Evolutionary conservation across 768 basidiomycete species (phyloP), one percentile per base, ranked within the genome.

Genomic region (Hygrophorus russula): DNA sequence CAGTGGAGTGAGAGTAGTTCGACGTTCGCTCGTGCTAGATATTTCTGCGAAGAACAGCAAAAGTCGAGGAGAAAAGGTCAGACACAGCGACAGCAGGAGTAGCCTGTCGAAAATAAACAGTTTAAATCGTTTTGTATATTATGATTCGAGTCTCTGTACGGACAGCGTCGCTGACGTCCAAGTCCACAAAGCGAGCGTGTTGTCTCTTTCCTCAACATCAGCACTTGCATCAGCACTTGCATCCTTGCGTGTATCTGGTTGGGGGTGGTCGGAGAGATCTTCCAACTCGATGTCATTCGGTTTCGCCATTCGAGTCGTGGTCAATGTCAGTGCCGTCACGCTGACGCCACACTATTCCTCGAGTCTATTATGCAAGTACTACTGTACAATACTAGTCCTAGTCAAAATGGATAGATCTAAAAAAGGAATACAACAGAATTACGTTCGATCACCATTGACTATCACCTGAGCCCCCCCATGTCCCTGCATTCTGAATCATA

Each of bases 21-120:
- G 64, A 9, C 62, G 62, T 7, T 59, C 59, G 28, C 53, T 51
- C 13, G 48, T 27, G 28, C 38, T 46, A 38, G 64, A 59, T 2
- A 71, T 63, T 44, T 72, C 70, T 10, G 82, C 68, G 42, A 84
- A 61, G 57, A 87, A 85, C 40, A 86, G 70, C 27, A 87, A 63
- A 39, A 87, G 55, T 20, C 75, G 71, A 42, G 86, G 84, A 47
- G 69, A 81, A 27, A 74, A 53, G 3, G 72, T 54, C 38, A 77
- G 60, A 51, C 56, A 55, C 39, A 48, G 30, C 12, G 58, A 51
- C 29, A 52, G 36, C 14, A 53, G 14, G 15, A 56, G 41, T 28
- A 58, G 44, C 37, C 60, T 60, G 34, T n/a, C 7, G 18, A 15
- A 7, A 38, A 37, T 37, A 17, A 14, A 27, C 37, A 43, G 36